Evolutionary conservation across 2,329 filamentous ascomycete genomes (phyloP).

Genomic region (Gremmenia infestans): DNA sequence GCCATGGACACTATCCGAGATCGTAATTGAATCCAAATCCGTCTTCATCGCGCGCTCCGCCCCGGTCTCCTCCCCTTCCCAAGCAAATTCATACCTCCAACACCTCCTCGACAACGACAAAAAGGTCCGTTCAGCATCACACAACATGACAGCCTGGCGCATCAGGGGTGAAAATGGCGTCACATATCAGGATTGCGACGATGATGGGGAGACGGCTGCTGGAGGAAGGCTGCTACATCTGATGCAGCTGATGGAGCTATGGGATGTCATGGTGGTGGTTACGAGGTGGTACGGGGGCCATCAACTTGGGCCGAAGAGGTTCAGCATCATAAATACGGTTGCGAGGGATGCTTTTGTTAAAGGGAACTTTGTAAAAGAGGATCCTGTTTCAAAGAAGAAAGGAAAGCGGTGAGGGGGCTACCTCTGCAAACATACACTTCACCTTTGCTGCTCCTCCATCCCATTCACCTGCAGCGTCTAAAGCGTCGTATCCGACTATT

Average conservation of each 20-base stretch:
- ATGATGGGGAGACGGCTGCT: constrained; percentile 92
- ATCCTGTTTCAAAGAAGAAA: constrained; percentile 38
- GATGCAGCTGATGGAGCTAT: constrained; percentile 91
- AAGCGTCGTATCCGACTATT: not conserved
- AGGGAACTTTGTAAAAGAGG: constrained; percentile 63
- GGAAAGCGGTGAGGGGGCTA: constrained; percentile 21
- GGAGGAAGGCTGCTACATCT: constrained; percentile 80
- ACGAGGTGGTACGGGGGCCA: constrained; percentile 94
- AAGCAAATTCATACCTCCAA: constrained; percentile 66
- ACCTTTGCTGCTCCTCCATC: too few species aligned
- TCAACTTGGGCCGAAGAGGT: constrained; percentile 81
- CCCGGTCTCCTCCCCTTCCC: constrained; percentile 59
- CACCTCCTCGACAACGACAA: constrained; percentile 79
- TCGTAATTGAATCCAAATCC: constrained; percentile 76
- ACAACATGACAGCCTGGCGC: constrained; percentile 94
- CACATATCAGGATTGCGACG: constrained; percentile 84
- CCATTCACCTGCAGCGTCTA: too few species aligned
- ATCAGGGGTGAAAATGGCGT: constrained; percentile 54
- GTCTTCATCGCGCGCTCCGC: constrained; percentile 79
- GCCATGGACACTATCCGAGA: constrained; percentile 69
- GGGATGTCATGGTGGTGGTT: constrained; percentile 89
- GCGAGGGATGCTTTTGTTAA: constrained; percentile 79
- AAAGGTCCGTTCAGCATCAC: constrained; percentile 78
- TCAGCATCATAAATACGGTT: constrained; percentile 82
- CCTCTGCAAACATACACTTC: too few species aligned